A percentile compares a stretch with the other conserved stretches of the same genome.
These are phyloP conservation scores for Halophytophthora polymorphica DNA, from an alignment of 352 stramenopile genomes.

Conservation along the genomic window DNA sequence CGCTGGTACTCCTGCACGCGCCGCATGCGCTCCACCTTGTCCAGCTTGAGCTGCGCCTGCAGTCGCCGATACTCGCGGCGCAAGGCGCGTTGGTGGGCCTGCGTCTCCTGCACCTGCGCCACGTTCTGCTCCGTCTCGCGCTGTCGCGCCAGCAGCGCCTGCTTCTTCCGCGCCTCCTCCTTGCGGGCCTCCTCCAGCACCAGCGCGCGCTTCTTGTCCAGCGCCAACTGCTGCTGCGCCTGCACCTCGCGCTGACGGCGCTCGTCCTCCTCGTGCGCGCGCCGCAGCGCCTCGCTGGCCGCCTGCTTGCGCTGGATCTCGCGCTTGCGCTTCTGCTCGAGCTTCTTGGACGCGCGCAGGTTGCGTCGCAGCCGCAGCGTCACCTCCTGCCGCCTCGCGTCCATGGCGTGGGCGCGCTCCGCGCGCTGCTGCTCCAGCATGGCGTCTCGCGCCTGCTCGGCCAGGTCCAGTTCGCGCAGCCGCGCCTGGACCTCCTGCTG, in stretches of 20 bases:
- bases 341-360: slow-evolving; percentile 53
- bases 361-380: slow-evolving; percentile 68
- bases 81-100: slow-evolving; percentile 69
- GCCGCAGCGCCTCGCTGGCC: slow-evolving; percentile 48
- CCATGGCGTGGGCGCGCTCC: slow-evolving; percentile 62
- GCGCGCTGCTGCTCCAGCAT: slow-evolving; percentile 73
- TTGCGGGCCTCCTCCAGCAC: slow-evolving; percentile 61
- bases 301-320: slow-evolving; percentile 65
- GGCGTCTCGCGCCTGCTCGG: slow-evolving; percentile 59
- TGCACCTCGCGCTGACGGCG: slow-evolving; percentile 47
- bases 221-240: slow-evolving; percentile 63
- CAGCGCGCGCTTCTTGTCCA: slow-evolving; percentile 68
- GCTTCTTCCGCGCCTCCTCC: slow-evolving; percentile 79
- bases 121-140: slow-evolving; percentile 71
- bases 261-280: slow-evolving; percentile 63
- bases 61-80: slow-evolving; percentile 84
- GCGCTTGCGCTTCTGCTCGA: slow-evolving; percentile 60
- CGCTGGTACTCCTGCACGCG: slow-evolving; percentile 90
- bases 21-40: slow-evolving; percentile 91
- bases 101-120: slow-evolving; percentile 59
- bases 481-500: slow-evolving; percentile 63
- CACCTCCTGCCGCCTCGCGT: slow-evolving; percentile 56
- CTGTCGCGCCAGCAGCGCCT: slow-evolving; percentile 59
- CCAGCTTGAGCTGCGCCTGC: slow-evolving; percentile 80
- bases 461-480: slow-evolving; percentile 56